Conservation (phyloP, 2,329 filamentous ascomycete genomes). For the Clarireedia homoeocarpa region DNA sequence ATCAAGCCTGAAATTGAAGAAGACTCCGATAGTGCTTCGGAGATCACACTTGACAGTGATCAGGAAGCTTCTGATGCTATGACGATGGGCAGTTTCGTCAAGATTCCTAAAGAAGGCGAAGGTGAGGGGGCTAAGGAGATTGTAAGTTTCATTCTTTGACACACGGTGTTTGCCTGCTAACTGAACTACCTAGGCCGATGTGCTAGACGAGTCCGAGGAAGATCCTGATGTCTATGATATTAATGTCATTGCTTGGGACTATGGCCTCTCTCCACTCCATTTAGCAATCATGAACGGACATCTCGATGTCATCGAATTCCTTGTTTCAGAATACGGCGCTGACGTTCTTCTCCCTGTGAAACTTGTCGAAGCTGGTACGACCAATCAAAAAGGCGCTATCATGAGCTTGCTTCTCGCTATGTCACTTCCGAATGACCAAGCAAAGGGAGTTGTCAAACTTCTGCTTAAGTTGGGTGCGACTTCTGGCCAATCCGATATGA, state of each 20-base stretch:
- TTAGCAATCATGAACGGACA: slow-evolving; percentile 71
- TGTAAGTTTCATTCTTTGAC: slow-evolving; percentile 38
- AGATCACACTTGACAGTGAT: slow-evolving; percentile 23
- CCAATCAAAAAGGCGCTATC: slow-evolving; percentile 48
- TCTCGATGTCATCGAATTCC: slow-evolving; percentile 55
- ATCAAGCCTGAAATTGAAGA: slow-evolving; percentile 28
- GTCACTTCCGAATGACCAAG: slow-evolving; percentile 53
- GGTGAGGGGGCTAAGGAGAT: slow-evolving; percentile 28
- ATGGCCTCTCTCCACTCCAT: slow-evolving; percentile 65
- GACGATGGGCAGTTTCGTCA: slow-evolving; percentile 68
- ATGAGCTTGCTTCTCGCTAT: slow-evolving; percentile 63
- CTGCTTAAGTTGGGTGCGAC: slow-evolving; percentile 66
- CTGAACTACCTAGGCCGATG: slow-evolving; percentile 31
- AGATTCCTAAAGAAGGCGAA: slow-evolving; percentile 45
- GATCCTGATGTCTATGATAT: slow-evolving; percentile 76
- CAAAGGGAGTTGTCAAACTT: slow-evolving; percentile 54
- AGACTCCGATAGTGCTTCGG: slow-evolving; percentile 31
- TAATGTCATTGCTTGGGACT: slow-evolving; percentile 74
- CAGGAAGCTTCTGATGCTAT: slow-evolving; percentile 35
- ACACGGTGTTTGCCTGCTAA: slow-evolving; percentile 30
- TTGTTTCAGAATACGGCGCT: slow-evolving; percentile 69
- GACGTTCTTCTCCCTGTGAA: slow-evolving; percentile 72
- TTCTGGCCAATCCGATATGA: slow-evolving; percentile 61
- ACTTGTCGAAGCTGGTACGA: slow-evolving; percentile 21
- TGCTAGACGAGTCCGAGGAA: slow-evolving; percentile 49